Evolutionary conservation across 2,329 filamentous ascomycete genomes (phyloP).

Genomic region (Fusarium nisikadoi): DNA sequence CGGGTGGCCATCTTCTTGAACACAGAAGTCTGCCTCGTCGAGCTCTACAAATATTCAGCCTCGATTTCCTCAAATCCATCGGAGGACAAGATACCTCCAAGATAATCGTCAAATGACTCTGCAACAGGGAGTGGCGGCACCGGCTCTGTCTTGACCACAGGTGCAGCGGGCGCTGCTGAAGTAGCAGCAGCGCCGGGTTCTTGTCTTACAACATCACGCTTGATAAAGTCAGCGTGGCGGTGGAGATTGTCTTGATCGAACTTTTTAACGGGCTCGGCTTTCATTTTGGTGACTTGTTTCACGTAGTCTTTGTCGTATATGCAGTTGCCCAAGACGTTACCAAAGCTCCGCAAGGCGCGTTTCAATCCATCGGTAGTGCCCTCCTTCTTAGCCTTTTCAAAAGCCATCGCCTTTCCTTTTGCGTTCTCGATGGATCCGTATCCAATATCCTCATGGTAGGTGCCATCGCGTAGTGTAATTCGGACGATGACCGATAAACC

Average conservation of each 20-base stretch:
- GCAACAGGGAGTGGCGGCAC: constrained; percentile 18
- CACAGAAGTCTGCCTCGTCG: constrained; percentile 80
- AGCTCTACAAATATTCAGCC: constrained; percentile 66
- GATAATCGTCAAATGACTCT: constrained; percentile 63
- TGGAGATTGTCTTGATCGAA: constrained; percentile 85
- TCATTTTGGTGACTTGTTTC: constrained; percentile 88
- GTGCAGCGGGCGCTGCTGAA: constrained; percentile 12
- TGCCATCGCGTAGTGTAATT: constrained; percentile 90
- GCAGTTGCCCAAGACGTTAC: constrained; percentile 97
- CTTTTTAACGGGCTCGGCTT: constrained; percentile 75
- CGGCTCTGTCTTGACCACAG: constrained; percentile 46
- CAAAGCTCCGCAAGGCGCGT: constrained; percentile 88
- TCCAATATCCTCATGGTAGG: constrained; percentile 97
- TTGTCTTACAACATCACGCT: constrained; percentile 60
- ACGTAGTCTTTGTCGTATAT: constrained; percentile 97
- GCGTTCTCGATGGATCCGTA: constrained; percentile 97
- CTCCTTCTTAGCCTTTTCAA: constrained; percentile 99
- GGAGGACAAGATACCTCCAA: constrained; percentile 58
- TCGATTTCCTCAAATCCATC: constrained; percentile 52
- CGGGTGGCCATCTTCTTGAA: constrained; percentile 75
- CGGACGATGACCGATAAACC: constrained; percentile 91
- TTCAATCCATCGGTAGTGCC: constrained; percentile 95
- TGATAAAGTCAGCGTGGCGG: constrained; percentile 80
- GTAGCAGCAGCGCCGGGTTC: constrained; percentile 24
- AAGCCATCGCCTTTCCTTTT: constrained; percentile 93